Evolutionary conservation across 1,284 basidiomycete genomes (phyloP).

Genomic region (Earliella scabrosa): DNA sequence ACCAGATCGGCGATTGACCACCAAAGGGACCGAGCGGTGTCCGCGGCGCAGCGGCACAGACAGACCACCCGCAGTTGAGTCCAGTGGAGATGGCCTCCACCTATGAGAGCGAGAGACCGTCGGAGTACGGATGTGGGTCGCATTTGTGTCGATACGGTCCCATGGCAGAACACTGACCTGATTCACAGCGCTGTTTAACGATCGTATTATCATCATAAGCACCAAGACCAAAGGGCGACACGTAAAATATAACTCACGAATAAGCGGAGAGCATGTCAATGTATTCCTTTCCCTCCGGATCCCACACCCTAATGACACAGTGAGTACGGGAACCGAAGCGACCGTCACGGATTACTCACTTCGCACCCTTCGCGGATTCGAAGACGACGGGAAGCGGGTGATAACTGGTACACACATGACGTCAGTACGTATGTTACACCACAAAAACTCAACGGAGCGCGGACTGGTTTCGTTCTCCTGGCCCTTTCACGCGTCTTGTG

Average conservation of each 20-base stretch:
- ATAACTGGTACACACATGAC: slow-evolving; percentile 72
- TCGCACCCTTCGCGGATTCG: slow-evolving; percentile 87
- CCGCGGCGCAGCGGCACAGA: too few relatives aligned
- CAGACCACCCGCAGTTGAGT: too few relatives aligned
- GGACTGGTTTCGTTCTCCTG: slow-evolving; percentile 24
- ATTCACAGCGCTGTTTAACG: slow-evolving; percentile 83
- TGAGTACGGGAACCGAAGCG: background rate
- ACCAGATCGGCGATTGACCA: too few relatives aligned
- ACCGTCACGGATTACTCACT: slow-evolving; percentile 60
- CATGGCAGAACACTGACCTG: too few relatives aligned
- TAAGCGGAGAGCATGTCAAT: slow-evolving; percentile 98
- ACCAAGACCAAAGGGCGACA: too few relatives aligned
- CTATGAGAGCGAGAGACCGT: too few relatives aligned
- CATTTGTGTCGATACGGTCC: too few relatives aligned
- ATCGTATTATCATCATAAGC: too few relatives aligned
- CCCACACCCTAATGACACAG: slow-evolving; percentile 77
- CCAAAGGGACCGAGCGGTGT: too few relatives aligned
- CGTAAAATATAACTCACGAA: slow-evolving; percentile 65
- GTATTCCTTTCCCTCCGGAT: slow-evolving; percentile 92
- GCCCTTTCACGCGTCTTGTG: slow-evolving; percentile 18
- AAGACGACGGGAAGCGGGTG: slow-evolving; percentile 97
- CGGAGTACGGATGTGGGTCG: too few relatives aligned
- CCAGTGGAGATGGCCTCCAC: too few relatives aligned
- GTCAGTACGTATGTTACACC: slow-evolving; percentile 27
- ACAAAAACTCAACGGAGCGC: slow-evolving; percentile 26